phyloP scores from a whole-genome alignment of 306 rosid species.

The Corylus heterophylla region DNA sequence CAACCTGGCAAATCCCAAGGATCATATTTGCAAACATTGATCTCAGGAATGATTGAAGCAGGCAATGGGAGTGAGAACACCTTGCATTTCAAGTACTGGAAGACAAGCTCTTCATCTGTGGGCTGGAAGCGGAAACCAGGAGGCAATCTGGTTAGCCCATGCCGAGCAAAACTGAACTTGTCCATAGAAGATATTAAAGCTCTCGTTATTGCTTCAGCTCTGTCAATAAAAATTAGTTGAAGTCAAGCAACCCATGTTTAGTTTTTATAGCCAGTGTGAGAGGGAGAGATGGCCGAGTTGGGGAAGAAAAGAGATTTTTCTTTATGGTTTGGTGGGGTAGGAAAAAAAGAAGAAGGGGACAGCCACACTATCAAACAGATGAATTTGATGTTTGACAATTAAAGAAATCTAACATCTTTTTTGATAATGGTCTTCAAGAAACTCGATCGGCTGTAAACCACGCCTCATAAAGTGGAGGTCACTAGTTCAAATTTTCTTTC shows the following conservation, averaged over 20 bases:
- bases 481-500: no score
- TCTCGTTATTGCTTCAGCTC: not conserved
- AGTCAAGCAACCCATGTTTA: slow-evolving; percentile 12
- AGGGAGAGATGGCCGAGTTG: not conserved
- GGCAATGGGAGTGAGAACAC: slow-evolving; percentile 73
- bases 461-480: no score
- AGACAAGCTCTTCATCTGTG: slow-evolving; percentile 88
- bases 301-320: slow-evolving; percentile 6
- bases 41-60: slow-evolving; percentile 77
- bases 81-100: slow-evolving; percentile 75
- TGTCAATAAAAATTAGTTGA: not conserved
- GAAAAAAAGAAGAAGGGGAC: slow-evolving; percentile 15
- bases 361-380: slow-evolving; percentile 29
- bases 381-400: slow-evolving; percentile 39
- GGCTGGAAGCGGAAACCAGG: slow-evolving; percentile 98
- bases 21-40: slow-evolving; percentile 65
- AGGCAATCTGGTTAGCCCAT: slow-evolving; percentile 72
- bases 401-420: slow-evolving; percentile 20
- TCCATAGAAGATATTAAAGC: slow-evolving; percentile 31
- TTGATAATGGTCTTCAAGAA: not conserved
- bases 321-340: not conserved
- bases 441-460: no score
- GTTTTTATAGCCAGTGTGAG: slow-evolving; percentile 21
- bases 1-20: slow-evolving; percentile 95
- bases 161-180: slow-evolving; percentile 49